A percentile compares a stretch with the other conserved stretches of the same genome.
These are phyloP conservation scores for Vaccinium vitisidaea DNA, from an alignment of 148 eudicot genomes.

Conservation along the genomic window DNA sequence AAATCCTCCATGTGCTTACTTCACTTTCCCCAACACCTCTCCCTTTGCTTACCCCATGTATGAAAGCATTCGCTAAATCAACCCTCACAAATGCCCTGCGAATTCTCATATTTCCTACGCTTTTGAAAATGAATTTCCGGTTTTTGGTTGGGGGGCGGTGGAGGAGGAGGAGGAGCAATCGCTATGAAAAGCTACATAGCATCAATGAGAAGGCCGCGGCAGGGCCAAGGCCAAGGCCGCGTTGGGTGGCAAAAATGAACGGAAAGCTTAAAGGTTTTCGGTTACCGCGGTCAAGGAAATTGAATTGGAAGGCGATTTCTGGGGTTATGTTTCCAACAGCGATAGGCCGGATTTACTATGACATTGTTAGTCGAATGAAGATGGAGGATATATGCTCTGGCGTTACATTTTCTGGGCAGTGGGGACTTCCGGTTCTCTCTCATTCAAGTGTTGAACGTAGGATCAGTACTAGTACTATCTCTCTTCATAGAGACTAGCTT, in stretches of 20 bases:
- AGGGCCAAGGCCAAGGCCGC: constrained; percentile 13
- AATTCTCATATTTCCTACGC: background rate
- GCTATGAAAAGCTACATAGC: constrained; percentile 29
- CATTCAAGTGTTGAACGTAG: constrained; percentile 25
- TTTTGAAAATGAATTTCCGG: constrained; percentile 19
- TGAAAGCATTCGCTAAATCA: background rate
- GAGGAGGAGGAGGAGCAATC: constrained; percentile 14
- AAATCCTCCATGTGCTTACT: constrained; percentile 1
- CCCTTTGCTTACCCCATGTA: background rate
- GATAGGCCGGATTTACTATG: constrained; percentile 28
- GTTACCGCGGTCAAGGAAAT: constrained; percentile 27
- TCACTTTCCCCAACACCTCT: background rate
- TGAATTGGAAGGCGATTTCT: constrained; percentile 50
- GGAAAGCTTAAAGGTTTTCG: constrained; percentile 33
- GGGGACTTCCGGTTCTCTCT: constrained; percentile 51
- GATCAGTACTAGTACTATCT: constrained; percentile 3
- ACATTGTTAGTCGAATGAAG: constrained; percentile 31
- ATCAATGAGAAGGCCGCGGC: constrained; percentile 3
- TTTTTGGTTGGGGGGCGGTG: background rate
- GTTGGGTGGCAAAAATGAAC: constrained; percentile 28
- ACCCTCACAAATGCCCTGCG: background rate
- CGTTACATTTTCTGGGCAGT: constrained; percentile 35
- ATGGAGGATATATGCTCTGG: constrained; percentile 36
- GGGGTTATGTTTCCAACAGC: constrained; percentile 24
- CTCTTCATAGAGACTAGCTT: constrained; percentile 10